Evolutionary conservation across 495 filamentous ascomycete species (phyloP), one percentile per base, ranked within the genome.

Genomic region (Filosporella fistucella): DNA sequence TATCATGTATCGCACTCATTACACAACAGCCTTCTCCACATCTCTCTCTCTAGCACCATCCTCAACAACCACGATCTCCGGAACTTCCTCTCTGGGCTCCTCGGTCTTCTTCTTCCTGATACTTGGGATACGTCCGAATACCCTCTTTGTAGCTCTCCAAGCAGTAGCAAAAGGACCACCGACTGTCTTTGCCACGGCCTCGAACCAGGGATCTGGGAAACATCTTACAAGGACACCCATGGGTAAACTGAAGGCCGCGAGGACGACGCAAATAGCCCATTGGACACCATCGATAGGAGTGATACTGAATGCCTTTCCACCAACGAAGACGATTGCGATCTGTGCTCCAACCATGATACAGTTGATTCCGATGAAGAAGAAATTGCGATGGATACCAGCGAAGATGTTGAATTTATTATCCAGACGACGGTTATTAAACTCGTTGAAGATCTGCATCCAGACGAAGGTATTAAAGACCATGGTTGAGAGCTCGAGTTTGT

Each of bases 381-480:
- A 82, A 63, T 95, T 95, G 38, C 74, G 70, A 51, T 70, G 69
- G 47, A 93, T 75, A 39, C 87, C 87, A 63, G 91, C 87, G 57
- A 94, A 88, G 36, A 95, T 89, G 67, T 95, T 95, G 70, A 91
- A 80, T 14, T 84, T 75, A 66, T 95, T 95, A 64, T 95, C 89
- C 17, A 95, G 71, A 18, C 88, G 86, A 37, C 89, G 86, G 65
- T 90, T 91, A 72, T 76, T 81, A 79, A 88, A 91, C 61, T 91
- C 84, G 65, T 95, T 95, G 71, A 94, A 95, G 53, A 95, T 91
- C 52, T 95, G 89, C 88, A 95, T 93, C 89, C 89, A 95, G 16
- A 95, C 89, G 42, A 95, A 95, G 3, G 87, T 88, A 68, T 95
- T 95, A 76, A 95, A 95, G 5, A 95, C 84, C 34, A 94, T 71